Percentiles rank a stretch among this genome's conserved stretches.
phyloP scores from a whole-genome alignment of 164 flowering plant genomes.

The grape (Vitis vinifera) region ASM3070453v1 NC_081812.1:23283501-23284000 shows the following conservation, averaged over 20 bases:
- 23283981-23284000: constrained; percentile 69
- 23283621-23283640: constrained; percentile 89
- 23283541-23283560: not conserved
- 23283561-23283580: constrained; percentile 2
- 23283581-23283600: constrained; percentile 78
- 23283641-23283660: constrained; percentile 69
- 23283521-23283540: not conserved
- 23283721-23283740: constrained; percentile 6
- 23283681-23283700: constrained; percentile 77
- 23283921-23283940: constrained; percentile 33
- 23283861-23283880: constrained; percentile 92
- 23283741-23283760: constrained; percentile 1
- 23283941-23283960: constrained; percentile 8
- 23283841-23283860: constrained; percentile 90
- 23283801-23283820: constrained; percentile 70
- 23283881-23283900: constrained; percentile 82
- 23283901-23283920: constrained; percentile 77
- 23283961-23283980: constrained; percentile 5
- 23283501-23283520: constrained; percentile 12
- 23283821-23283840: constrained; percentile 97
- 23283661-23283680: constrained; percentile 94
- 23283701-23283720: constrained; percentile 12
- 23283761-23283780: constrained; percentile 86
- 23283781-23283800: constrained; percentile 96
- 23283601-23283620: constrained; percentile 92